A percentile compares a stretch with the other conserved stretches of the same genome.
These are phyloP conservation scores for Kluyveromyces sp. DNA, from an alignment of 1,139 yeast genomes.

Conservation along the genomic window DNA sequence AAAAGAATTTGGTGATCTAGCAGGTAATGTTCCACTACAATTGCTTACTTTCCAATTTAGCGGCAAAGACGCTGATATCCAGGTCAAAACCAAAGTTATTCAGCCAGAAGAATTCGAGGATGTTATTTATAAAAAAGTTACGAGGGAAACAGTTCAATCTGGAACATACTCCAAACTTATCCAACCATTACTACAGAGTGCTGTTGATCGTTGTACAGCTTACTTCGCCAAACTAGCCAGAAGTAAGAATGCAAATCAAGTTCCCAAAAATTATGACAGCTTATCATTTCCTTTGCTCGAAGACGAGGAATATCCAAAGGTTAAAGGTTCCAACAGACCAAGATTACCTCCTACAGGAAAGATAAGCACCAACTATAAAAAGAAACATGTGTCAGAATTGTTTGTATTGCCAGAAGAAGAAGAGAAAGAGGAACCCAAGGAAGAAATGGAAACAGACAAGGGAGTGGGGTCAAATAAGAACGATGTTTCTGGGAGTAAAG, in stretches of 20 bases:
- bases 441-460: too few relatives aligned
- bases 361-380: constrained; percentile 57
- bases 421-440: constrained; percentile 1
- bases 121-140: constrained; percentile 40
- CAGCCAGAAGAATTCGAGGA: constrained; percentile 59
- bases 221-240: constrained; percentile 42
- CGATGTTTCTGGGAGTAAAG: too few relatives aligned
- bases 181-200: constrained; percentile 47
- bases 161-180: constrained; percentile 41
- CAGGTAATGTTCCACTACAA: constrained; percentile 83
- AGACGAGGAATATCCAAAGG: constrained; percentile 66
- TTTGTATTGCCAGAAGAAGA: constrained; percentile 38
- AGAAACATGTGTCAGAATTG: constrained; percentile 46
- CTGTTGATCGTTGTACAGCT: constrained; percentile 45
- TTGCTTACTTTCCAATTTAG: constrained; percentile 62
- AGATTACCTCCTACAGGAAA: constrained; percentile 93
- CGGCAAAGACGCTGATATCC: constrained; percentile 44
- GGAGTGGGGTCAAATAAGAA: too few relatives aligned
- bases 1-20: constrained; percentile 81
- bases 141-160: constrained; percentile 48
- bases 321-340: constrained; percentile 72
- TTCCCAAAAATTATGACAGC: constrained; percentile 36
- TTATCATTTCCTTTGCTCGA: constrained; percentile 44
- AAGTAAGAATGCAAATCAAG: constrained; percentile 43
- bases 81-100: constrained; percentile 41